These are phyloP conservation scores for Hevea brasiliensis DNA, from an alignment of 345 rosid species.

Conservation along the genomic window DNA sequence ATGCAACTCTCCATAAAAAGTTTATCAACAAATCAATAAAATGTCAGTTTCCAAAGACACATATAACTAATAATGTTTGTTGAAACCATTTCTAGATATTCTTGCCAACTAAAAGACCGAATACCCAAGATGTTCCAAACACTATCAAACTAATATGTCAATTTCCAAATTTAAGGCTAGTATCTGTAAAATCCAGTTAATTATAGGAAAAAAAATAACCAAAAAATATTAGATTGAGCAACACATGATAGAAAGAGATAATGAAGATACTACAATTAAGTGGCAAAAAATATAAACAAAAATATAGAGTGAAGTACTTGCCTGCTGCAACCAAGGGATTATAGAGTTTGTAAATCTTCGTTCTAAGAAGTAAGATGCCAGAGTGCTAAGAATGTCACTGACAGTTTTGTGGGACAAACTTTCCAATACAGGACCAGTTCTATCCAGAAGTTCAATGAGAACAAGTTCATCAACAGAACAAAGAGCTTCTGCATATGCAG, in stretches of 20 bases:
- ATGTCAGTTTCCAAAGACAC: background rate
- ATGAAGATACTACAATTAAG: background rate
- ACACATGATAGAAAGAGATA: background rate
- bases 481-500: constrained; percentile 80
- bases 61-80: background rate
- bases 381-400: constrained; percentile 59
- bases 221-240: background rate
- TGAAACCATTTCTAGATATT: background rate
- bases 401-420: constrained; percentile 62
- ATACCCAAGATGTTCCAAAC: background rate
- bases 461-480: constrained; percentile 62
- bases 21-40: background rate
- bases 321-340: constrained; percentile 95
- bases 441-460: constrained; percentile 73
- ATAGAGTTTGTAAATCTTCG: constrained; percentile 60
- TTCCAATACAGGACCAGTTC: constrained; percentile 84
- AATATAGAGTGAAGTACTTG: constrained; percentile 30
- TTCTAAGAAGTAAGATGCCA: constrained; percentile 62
- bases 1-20: background rate
- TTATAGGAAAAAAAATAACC: background rate
- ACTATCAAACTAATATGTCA: background rate
- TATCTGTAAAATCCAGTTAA: background rate
- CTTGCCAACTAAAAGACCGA: background rate
- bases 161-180: background rate
- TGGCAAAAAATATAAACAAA: constrained; percentile 11